These are phyloP conservation scores for Selaginella moellendorffii DNA, from an alignment of 75 land plant genomes.

Conservation along the genomic window DNA sequence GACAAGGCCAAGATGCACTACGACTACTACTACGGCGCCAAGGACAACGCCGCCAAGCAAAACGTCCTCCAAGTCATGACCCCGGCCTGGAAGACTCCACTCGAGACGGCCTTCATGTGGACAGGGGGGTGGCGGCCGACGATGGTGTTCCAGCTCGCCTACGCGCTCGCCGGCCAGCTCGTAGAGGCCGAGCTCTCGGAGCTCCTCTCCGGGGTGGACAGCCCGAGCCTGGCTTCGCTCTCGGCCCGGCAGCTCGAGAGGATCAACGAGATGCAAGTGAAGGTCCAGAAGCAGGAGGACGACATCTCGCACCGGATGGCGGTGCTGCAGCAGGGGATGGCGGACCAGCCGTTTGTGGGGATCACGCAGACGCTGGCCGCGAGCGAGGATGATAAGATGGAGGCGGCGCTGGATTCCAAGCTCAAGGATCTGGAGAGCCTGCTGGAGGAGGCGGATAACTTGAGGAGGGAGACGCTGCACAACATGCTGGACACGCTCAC, in stretches of 20 bases:
- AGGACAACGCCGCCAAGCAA: conserved; percentile 9
- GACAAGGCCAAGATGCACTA: conserved; percentile 7
- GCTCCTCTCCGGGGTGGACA: conserved; percentile 24
- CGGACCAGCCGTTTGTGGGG: conserved; percentile 26
- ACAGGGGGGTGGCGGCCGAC: conserved; percentile 62
- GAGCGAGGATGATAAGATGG: conserved; percentile 14
- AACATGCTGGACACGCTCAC: conserved; percentile 24
- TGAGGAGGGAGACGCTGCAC: conserved; percentile 36
- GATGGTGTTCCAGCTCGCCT: conserved; percentile 46
- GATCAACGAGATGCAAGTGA: conserved; percentile 34
- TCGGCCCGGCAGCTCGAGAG: conserved; percentile 24
- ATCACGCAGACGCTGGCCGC: conserved; percentile 22
- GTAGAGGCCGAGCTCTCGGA: conserved; percentile 29
- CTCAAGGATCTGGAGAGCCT: conserved; percentile 24
- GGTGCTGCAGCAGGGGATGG: conserved; percentile 37
- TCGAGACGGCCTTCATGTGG: conserved; percentile 56
- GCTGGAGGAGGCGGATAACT: conserved; percentile 29
- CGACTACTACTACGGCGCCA: conserved; percentile 13
- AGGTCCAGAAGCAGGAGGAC: conserved; percentile 29
- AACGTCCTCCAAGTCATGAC: conserved; percentile 7
- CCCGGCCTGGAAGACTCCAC: conserved; percentile 35
- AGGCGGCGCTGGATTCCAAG: conserved; percentile 21
- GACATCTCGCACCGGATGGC: conserved; percentile 35
- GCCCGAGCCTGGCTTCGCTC: conserved; percentile 34
- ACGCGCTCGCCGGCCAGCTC: conserved; percentile 42